Evolutionary conservation across 129 eudicot genomes (phyloP).

Genomic region (Erigeron canadensis): DNA sequence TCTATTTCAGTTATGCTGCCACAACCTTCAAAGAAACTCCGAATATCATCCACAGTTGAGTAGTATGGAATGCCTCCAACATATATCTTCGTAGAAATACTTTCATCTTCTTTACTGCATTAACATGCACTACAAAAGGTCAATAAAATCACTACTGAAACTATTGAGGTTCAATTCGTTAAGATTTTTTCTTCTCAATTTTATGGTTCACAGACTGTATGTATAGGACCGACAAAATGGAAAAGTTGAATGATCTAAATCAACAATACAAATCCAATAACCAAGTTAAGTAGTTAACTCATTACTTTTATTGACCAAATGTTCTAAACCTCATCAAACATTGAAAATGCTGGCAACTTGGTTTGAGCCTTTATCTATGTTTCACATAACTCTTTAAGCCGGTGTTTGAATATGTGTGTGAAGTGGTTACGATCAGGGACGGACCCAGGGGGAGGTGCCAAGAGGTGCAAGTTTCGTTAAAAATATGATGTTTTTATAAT

Average conservation of each 20-base stretch:
- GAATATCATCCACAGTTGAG: constrained; percentile 91
- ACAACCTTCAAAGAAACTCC: constrained; percentile 89
- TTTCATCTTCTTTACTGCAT: constrained; percentile 52
- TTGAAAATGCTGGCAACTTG: background rate
- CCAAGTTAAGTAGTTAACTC: constrained; percentile 9
- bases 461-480: no score
- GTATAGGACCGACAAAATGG: background rate
- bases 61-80: constrained; percentile 98
- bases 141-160: background rate
- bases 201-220: background rate
- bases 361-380: background rate
- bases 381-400: background rate
- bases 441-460: no score
- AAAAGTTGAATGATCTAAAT: background rate
- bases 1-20: constrained; percentile 84
- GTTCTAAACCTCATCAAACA: background rate
- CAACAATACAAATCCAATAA: background rate
- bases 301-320: background rate
- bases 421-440: background rate
- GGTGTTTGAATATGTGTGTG: background rate
- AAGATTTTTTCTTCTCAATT: background rate
- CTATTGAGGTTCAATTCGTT: background rate
- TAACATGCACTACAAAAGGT: constrained; percentile 7
- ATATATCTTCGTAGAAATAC: constrained; percentile 59
- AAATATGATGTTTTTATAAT: no score